These are phyloP conservation scores for Fraxinus dipetala DNA, from an alignment of 305 asterid species.

Conservation along the genomic window DNA sequence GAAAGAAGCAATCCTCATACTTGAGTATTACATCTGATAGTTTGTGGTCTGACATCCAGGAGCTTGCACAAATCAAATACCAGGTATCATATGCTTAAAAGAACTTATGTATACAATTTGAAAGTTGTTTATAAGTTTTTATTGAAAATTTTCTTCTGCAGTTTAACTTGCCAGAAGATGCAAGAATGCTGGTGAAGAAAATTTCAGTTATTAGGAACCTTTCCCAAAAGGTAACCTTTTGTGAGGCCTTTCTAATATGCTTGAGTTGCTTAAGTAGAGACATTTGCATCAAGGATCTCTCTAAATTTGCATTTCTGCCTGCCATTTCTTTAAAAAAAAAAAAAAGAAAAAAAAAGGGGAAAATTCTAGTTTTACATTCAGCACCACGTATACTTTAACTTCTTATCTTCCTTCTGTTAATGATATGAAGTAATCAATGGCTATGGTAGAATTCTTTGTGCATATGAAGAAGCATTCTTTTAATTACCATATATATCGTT, in stretches of 20 bases:
- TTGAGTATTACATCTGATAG: conserved; percentile 59
- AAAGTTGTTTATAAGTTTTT: conserved; percentile 11
- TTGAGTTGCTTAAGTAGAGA: neutral
- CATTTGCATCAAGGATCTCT: neutral
- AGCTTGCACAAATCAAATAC: conserved; percentile 76
- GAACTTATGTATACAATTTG: neutral
- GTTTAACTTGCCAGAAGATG: conserved; percentile 77
- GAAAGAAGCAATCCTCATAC: conserved; percentile 58
- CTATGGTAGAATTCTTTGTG: neutral
- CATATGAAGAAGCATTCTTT: conserved; percentile 1
- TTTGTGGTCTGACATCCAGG: conserved; percentile 82
- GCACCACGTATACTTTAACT: neutral
- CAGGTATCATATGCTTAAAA: conserved; percentile 49
- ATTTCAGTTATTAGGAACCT: conserved; percentile 74
- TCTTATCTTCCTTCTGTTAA: neutral
- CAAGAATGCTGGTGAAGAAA: conserved; percentile 58
- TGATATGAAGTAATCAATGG: neutral
- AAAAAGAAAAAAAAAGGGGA: neutral
- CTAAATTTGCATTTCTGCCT: neutral
- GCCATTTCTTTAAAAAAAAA: neutral
- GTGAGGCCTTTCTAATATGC: neutral
- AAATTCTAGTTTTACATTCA: neutral
- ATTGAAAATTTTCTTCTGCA: conserved; percentile 31
- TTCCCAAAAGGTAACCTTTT: conserved; percentile 66
- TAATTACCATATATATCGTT: neutral